A percentile compares a stretch with the other conserved stretches of the same genome.
Evolutionary conservation across 257 asterid species (phyloP).

Genomic region (Gynochthodes officinalis): DNA sequence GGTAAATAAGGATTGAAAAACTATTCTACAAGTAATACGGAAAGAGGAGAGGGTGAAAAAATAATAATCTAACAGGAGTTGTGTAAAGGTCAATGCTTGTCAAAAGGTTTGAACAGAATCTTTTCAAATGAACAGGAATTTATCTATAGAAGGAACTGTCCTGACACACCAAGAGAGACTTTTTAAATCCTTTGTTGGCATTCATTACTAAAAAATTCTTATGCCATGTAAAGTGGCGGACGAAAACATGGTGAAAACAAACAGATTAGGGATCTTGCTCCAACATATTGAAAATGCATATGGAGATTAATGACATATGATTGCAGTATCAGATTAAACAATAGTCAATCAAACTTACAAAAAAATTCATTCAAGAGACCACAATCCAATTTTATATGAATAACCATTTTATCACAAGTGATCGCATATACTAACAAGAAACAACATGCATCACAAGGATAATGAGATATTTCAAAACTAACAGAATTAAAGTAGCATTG

Average conservation of each 20-base stretch:
- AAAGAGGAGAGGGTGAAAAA: background rate
- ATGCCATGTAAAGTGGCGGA: background rate
- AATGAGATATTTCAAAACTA: background rate
- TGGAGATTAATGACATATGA: background rate
- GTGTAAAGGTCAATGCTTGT: background rate
- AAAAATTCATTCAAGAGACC: conserved; percentile 6
- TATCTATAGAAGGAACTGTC: background rate
- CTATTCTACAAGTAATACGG: background rate
- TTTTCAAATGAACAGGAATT: background rate
- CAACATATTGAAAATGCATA: background rate
- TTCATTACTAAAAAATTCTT: background rate
- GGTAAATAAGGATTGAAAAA: background rate
- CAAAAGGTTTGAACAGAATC: background rate
- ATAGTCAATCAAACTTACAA: background rate
- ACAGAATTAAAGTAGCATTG: conserved; percentile 11
- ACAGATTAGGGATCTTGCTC: conserved; percentile 20
- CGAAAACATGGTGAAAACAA: background rate
- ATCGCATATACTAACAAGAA: conserved; percentile 12
- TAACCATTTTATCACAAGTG: conserved; percentile 11
- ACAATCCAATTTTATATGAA: background rate
- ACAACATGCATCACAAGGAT: conserved; percentile 7
- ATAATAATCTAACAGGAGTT: background rate
- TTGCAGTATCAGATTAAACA: background rate
- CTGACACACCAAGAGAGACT: background rate
- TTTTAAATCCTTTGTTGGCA: background rate